phyloP scores from a whole-genome alignment of 108 stramenopile genomes.

The Stephanodiscus triporus region DNA sequence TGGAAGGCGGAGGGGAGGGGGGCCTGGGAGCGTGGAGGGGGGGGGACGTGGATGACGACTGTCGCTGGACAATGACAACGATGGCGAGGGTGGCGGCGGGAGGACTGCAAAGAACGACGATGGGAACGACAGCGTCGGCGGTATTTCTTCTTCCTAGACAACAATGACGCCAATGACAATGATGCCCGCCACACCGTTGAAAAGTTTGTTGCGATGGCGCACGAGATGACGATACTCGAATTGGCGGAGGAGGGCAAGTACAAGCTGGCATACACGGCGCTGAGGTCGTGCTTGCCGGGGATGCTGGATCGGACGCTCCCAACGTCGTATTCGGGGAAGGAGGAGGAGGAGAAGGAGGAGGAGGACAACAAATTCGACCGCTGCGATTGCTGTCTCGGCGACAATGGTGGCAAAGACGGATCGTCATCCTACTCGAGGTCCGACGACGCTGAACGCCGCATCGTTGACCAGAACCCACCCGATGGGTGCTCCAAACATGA shows the following conservation, averaged over 20 bases:
- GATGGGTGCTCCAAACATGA: no score
- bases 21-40: no score
- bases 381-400: background rate
- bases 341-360: constrained; percentile 13
- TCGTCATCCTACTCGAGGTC: constrained; percentile 25
- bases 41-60: constrained; percentile 1
- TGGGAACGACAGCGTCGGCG: background rate
- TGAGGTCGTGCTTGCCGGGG: constrained; percentile 41
- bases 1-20: no score
- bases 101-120: constrained; percentile 10
- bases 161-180: no score
- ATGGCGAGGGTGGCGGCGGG: background rate
- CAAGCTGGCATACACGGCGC: constrained; percentile 56
- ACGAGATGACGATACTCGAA: constrained; percentile 69
- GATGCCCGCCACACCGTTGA: constrained; percentile 17
- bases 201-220: constrained; percentile 46
- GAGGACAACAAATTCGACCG: background rate
- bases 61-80: background rate
- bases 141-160: background rate
- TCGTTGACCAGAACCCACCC: no score
- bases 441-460: constrained; percentile 61
- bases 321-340: background rate
- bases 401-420: background rate
- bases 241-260: constrained; percentile 51
- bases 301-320: constrained; percentile 33